Evolutionary conservation across 306 rosid genomes (phyloP), one percentile per base, ranked within the genome.

Genomic region (Rubus idaeus): DNA sequence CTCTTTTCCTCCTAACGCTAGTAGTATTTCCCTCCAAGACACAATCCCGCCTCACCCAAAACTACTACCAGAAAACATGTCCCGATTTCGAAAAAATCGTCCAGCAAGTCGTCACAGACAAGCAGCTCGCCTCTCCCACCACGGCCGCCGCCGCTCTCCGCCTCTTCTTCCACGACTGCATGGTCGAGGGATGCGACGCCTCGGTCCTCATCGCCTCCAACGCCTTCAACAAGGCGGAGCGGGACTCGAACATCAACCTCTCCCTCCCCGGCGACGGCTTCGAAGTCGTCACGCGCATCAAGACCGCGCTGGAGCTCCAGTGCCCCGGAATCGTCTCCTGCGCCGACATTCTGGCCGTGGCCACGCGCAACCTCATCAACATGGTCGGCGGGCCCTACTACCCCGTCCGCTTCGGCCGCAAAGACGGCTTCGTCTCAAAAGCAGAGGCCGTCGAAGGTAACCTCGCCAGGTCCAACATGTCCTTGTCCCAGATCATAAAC

Each of bases 231-330:
- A 68, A 21, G 1, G 89, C 90, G 12, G 91, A 90, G 56, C 90
- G 88, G 37, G 91, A 88, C 84, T 60, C 81, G 69, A 87, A 90
- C 75, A 84, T 80, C 84, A 90, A 88, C 83, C 81, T 74, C 71
- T 84, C 89, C 68, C 88, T 90, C 71, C 88, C 93, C 67, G 88
- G 85, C 0, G 87, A 89, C 35, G 87, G 83, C 50, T 89, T 89
- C 65, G 91, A 87, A 45, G 65, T 78, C 3, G n/a, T 89, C 47
- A 5, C 60, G 0, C 76, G 84, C 0, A 86, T 74, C 41, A 89
- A 89, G 79, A 78, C 57, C n/a, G 6, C 47, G 3, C 80, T 87
- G 0, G 88, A 89, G 75, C 70, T 85, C 1, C 70, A 82, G 5
- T 89, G 84, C 5, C 93, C 89, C 1, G 82, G 75, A 13, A 51